Base-by-base conservation (phyloP, 2,329 filamentous ascomycete species). In the Fusarium compactum region DNA sequence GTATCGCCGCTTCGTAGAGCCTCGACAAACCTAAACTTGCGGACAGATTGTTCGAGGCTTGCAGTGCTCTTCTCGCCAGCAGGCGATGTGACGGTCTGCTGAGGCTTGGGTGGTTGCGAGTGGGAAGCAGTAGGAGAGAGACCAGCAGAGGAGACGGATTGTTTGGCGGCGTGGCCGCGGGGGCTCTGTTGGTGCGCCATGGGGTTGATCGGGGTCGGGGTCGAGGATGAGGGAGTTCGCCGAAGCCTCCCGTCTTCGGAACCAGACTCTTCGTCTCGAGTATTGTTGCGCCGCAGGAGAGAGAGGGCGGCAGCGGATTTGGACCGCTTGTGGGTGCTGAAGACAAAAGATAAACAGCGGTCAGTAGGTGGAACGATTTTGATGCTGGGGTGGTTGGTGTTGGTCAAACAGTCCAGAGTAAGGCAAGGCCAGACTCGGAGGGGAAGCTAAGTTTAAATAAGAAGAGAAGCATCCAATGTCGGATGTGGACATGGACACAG, bases 11-110 rank as follows among this genome's bases (percentile, higher is more conserved):
- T 96, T 71, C 95, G 89, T 70, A 99, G 84, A 44, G 95, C 92
- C 82, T 98, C 96, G 77, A 98, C 97, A 48, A 98, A 89, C 72
- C 95, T 91, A 81, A 99, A 99, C 72, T 97, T 95, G 77, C 92
- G 90, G 56, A 99, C 94, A 0, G 95, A 98, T 80, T 97, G 94
- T 78, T 99, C 95, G 62, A 99, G 92, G 25, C 89, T 90, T 38
- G 77, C 81, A 27, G 79, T 61, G 54, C 64, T 81, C 76, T 84
- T 87, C 53, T 85, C 83, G 43, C 75, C 74, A 69, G 76, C 65
- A 56, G 74, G 77, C 64, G 78, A 65, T 74, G 78, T 61, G 74
- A 76, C 76, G 11, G 61, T 55, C 34, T 67, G 69, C 45, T 66
- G 59, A 22, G 61, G 58, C 50, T 67, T 66, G 45, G 50, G 63